Conservation (phyloP, 345 rosid genomes). For the Mangifera indica region DNA sequence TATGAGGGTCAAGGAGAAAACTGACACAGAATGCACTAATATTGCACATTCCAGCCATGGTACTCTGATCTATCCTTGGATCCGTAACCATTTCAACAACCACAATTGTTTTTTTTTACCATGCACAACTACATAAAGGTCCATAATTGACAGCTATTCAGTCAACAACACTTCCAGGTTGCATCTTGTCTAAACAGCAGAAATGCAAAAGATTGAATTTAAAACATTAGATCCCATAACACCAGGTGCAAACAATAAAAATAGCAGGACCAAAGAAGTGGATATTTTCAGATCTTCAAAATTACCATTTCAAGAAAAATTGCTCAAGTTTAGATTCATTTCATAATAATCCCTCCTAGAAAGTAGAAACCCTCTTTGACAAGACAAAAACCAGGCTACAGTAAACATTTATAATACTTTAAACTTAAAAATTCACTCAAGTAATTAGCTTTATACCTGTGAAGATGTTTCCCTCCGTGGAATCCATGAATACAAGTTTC, state of each 20-base stretch:
- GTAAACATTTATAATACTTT: neutral
- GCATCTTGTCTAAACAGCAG: neutral
- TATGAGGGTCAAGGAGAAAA: neutral
- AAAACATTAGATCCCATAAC: neutral
- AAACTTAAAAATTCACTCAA: conserved; percentile 9
- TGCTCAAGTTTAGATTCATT: neutral
- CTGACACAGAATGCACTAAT: neutral
- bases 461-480: conserved; percentile 65
- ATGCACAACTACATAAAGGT: neutral
- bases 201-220: neutral
- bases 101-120: neutral
- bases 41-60: neutral
- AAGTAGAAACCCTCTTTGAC: neutral
- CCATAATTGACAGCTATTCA: neutral
- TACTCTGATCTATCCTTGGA: conserved; percentile 2
- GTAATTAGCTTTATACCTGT: conserved; percentile 46
- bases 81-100: neutral
- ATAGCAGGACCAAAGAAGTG: neutral
- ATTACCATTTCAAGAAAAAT: neutral
- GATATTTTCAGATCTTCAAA: neutral
- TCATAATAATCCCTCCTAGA: neutral
- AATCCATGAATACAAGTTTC: conserved; percentile 84
- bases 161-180: conserved; percentile 1
- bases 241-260: neutral
- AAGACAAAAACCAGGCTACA: neutral